Evolutionary conservation across 768 basidiomycete species (phyloP), one percentile per base, ranked within the genome.

Genomic region (Hericium coralloides): DNA sequence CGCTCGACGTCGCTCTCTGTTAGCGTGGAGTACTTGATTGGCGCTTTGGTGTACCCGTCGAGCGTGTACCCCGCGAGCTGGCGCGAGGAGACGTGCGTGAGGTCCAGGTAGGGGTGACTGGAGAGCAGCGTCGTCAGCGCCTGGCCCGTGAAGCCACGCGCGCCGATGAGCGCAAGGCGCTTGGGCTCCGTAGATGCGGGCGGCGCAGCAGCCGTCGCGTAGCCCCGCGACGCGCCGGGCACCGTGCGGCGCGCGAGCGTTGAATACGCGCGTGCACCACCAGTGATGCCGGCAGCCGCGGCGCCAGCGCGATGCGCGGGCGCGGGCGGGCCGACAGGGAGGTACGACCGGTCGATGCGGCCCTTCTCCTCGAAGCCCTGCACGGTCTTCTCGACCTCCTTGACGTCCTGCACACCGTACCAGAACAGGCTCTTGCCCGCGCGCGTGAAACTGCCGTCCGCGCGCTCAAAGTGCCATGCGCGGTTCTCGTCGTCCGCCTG

Each of bases 391-490:
- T 99, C 94, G 26, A 99, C 92, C 72, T 98, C 95, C 55, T 81
- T 81, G 25, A 95, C 84, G 65, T 95, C 91, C 60, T 87, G 85
- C 25, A 98, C 79, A 47, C 97, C 97, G 68, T 95, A 98, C 95
- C 97, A 99, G 81, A 97, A 98, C 67, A 99, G 72, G 66, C 86
- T 94, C 72, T 85, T 85, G 18, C 95, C 95, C 17, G 91, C 91
- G 39, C 97, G 80, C 17, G 94, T 95, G 76, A 99, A 99, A 71
- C 90, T 92, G 0, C 97, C 97, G 63, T 98, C 95, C 0, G 97
- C 93, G 55, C 94, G 85, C 76, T 99, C 95, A 65, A 98, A 99
- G 74, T 99, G 95, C 97, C 97, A 99, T 3, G 87, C 82, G 41
- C 95, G 84, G 72, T 97, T 95, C 74, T 98, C 95, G 69, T 98